These are phyloP conservation scores for Fusarium oligoseptatum DNA, from an alignment of 2,329 filamentous ascomycete genomes.

Conservation along the genomic window DNA sequence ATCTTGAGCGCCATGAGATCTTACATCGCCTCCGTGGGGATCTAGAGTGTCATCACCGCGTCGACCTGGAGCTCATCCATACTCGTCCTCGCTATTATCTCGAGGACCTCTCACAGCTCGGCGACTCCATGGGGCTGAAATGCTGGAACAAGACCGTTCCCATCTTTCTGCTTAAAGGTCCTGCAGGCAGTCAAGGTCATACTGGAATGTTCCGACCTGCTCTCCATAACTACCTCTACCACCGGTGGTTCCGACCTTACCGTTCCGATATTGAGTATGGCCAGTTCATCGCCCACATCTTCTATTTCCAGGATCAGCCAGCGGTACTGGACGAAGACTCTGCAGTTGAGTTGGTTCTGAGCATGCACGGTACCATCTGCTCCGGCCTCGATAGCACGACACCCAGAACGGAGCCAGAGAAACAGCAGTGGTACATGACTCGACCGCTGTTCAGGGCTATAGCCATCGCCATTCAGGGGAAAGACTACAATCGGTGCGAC, in stretches of 20 bases:
- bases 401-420: background rate
- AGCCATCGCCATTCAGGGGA: background rate
- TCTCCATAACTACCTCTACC: conserved; percentile 22
- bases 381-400: background rate
- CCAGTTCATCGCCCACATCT: conserved; percentile 23
- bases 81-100: too few relatives aligned
- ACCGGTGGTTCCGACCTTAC: conserved; percentile 22
- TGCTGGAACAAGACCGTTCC: background rate
- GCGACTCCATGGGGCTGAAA: background rate
- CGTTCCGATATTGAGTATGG: conserved; percentile 24
- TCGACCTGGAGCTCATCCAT: too few relatives aligned
- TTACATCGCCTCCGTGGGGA: background rate
- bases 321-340: background rate
- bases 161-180: background rate
- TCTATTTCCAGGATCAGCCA: background rate
- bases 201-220: background rate
- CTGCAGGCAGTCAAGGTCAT: background rate
- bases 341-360: background rate
- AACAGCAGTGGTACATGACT: background rate
- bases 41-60: background rate
- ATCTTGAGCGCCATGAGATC: background rate
- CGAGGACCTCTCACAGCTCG: background rate
- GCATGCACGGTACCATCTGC: background rate
- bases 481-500: background rate
- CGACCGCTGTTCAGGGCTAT: conserved; percentile 4